Evolutionary conservation across 805 yeast species (phyloP), one percentile per base, ranked within the genome.

Genomic region (Schwanniomyces yamadae): DNA sequence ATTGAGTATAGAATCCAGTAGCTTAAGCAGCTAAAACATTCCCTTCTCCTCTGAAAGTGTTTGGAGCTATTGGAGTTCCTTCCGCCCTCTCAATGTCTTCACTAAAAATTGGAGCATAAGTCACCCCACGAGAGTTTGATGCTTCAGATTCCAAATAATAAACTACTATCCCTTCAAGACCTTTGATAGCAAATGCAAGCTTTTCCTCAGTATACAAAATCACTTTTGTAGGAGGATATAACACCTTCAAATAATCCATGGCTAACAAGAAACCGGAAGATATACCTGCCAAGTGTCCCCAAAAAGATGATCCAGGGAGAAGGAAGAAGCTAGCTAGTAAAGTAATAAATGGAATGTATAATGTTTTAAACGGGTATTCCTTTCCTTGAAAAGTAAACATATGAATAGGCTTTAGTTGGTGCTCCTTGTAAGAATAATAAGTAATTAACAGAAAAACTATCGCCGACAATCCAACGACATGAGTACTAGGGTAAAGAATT

Each of bases 271-370:
- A 83, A 7, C 96, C 96, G 9, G 81, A 69, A 3, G 71, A 41
- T 27, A 84, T 61, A 4, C 85, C 91, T 25, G 83, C 71, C 37
- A 78, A 63, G 55, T 87, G 95, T 21, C 95, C 93, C 46, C 82
- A 63, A 46, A 85, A 78, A 39, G 88, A 79, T 4, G 87, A 74
- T 6, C 76, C 72, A 1, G 95, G 90, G 27, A 81, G 54, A 18
- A 83, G 28, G 5, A 84, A 37, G 2, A 77, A 68, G 29, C 75
- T 58, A 6, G 77, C 13, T 1, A 79, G 43, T 44, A 85, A 62
- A 18, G 50, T 40, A 16, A 74, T 46, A 25, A 82, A 64, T 11
- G 95, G 95, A 2, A 74, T 44, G 35, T 66, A 59, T 37, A 77
- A 52, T 0, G 91, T 83, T 20, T 88, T 89, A 12, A 85, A 54